Evolutionary conservation across 139 green algal genomes (phyloP), one percentile per base, ranked within the genome.

Genomic region (Deuterostichococcus epilithicus): DNA sequence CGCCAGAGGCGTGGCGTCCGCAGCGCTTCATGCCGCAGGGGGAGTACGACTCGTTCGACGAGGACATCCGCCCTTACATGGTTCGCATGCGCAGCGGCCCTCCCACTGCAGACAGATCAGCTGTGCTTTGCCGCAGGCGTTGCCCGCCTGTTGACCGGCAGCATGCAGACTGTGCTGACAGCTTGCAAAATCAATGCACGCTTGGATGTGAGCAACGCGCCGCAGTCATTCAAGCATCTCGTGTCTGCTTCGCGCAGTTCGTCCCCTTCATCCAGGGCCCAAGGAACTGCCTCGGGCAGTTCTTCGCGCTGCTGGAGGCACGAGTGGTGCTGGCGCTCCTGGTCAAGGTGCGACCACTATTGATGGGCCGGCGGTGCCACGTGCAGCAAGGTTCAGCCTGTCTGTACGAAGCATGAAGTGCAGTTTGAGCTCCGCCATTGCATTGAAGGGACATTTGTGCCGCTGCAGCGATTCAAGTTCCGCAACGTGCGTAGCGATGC

Each of bases 251-350:
- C 67, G 33, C 70, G 78, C 82, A 86, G 74, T 98, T 97, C 80
- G 63, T 98, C 74, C 94, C 94, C 34, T 98, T 98, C 88, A 97
- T 97, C 72, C 90, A 97, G 81, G 93, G 94, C 3, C 93, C 93
- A 8, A 85, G 94, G 63, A 97, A 97, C 81, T 98, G 94, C 86
- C 76, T 98, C 74, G 94, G 94, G 30, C 93, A 97, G 84, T 89
- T 94, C 81, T 89, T 96, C 80, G 79, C 88, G 4, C 81, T 96
- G 68, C 83, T 97, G 68, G 94, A 98, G 88, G 89, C 91, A 8
- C 85, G 94, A 0, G 87, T 97, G 32, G 88, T 98, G 70, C 82
- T 98, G 75, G 84, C 78, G 0, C 78, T 89, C 72, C 83, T 98
- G n/a, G 47, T 85, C 20, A 80, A 90, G 83, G 83, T 85, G 58